Base-by-base conservation (phyloP, 352 stramenopile species). In the Phytopythium kandeliae region DNA sequence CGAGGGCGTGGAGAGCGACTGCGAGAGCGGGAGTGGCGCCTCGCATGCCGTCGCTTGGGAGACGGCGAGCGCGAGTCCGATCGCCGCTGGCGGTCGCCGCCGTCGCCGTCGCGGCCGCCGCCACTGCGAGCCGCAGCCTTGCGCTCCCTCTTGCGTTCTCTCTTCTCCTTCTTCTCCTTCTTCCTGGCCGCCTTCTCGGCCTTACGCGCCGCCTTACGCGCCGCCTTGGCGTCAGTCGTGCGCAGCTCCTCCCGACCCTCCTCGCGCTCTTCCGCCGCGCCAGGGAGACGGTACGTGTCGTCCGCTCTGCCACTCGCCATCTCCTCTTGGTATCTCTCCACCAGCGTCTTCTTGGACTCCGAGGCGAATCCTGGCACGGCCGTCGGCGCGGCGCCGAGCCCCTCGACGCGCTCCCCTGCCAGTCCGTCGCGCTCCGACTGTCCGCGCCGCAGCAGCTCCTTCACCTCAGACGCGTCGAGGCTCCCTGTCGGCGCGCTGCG, bases 381-480 rank as follows among this genome's bases (percentile, higher is more conserved):
- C 24, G 83, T 67, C 1, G 74, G 80, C 11, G 80, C 85, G 17
- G 86, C 88, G 5, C 88, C 88, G 4, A 97, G 57, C 0, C 88
- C 88, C 76, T 94, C 79, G n/a, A 96, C 66, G 11, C 88, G 76
- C 54, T 96, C 86, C 3, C 67, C 71, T 46, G 89, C 62, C 41
- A 85, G 55, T 16, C 71, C 78, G 50, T 85, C 75, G n/a, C 76
- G 72, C 43, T 89, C 74, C 22, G 78, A 77, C 21, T 82, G 76
- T 9, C 88, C 86, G 22, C 79, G 75, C 54, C 82, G 85, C 19
- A 97, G 62, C 21, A 96, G 71, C 55, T 92, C 69, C 57, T 96
- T 96, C 60, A 95, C 67, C 56, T 97, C 88, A 3, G 70, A 74
- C 38, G 72, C 63, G 53, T 91, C 85, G 37, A 97, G 55, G 17